Evolutionary conservation across 306 rosid species (phyloP).

Genomic region (Cotoneaster glaucophyllus): DNA sequence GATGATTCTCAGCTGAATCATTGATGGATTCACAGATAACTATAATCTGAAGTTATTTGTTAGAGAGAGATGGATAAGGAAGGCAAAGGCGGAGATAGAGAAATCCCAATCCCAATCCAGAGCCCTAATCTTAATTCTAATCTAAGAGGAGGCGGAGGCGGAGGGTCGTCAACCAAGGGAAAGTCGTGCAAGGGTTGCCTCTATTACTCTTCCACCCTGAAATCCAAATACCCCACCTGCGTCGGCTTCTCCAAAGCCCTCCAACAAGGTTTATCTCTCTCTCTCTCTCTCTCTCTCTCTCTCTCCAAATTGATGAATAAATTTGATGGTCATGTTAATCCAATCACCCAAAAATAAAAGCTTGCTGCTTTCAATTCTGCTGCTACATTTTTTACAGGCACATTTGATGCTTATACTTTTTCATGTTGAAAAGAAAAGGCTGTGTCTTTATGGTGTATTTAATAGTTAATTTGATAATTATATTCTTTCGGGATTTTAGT

Average conservation of each 20-base stretch:
- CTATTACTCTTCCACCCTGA: constrained; percentile 60
- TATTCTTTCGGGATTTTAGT: not conserved
- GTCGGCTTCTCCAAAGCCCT: constrained; percentile 58
- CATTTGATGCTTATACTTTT: not conserved
- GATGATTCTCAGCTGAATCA: not conserved
- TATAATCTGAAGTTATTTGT: not conserved
- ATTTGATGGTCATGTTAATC: not conserved
- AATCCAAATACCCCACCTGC: constrained; percentile 57
- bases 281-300: too few species aligned
- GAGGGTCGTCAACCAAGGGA: constrained; percentile 30
- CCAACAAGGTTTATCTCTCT: constrained; percentile 39
- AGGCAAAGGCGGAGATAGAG: constrained; percentile 20
- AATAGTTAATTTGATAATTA: not conserved
- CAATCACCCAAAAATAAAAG: not conserved
- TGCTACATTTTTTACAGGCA: not conserved
- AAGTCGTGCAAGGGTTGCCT: constrained; percentile 75
- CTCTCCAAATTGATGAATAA: not conserved
- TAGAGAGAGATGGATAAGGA: constrained; percentile 3
- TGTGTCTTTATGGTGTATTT: not conserved
- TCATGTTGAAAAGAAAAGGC: not conserved
- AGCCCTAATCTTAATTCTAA: constrained; percentile 22
- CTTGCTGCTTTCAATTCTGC: not conserved
- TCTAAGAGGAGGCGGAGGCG: not conserved
- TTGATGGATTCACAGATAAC: not conserved
- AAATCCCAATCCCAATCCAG: constrained; percentile 1